Evolutionary conservation across 2,329 filamentous ascomycete species (phyloP).

Genomic region (Camillea tinctor): DNA sequence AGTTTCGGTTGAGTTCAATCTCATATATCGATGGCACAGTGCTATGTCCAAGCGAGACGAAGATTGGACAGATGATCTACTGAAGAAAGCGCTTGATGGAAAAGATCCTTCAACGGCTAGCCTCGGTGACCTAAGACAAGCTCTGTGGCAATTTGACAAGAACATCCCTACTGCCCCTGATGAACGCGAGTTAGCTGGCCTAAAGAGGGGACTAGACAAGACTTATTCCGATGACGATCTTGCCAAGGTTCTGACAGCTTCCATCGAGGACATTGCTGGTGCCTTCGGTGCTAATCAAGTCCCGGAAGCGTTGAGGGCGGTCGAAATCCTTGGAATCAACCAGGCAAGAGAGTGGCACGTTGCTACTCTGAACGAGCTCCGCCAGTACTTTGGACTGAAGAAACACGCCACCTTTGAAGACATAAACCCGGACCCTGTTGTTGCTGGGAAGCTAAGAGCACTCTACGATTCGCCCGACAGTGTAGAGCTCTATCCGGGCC

Average conservation of each 20-base stretch:
- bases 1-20: conserved; percentile 51
- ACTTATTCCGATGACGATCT: conserved; percentile 44
- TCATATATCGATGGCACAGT: conserved; percentile 51
- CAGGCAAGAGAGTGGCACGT: conserved; percentile 49
- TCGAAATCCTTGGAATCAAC: conserved; percentile 47
- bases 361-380: conserved; percentile 53
- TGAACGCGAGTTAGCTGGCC: conserved; percentile 50
- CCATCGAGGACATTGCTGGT: conserved; percentile 47
- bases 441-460: conserved; percentile 42
- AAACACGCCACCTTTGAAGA: conserved; percentile 49
- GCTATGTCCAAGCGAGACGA: conserved; percentile 44
- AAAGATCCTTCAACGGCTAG: conserved; percentile 45
- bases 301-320: conserved; percentile 43
- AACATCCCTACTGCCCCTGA: conserved; percentile 49
- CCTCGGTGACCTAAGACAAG: conserved; percentile 46
- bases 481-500: conserved; percentile 57
- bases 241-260: conserved; percentile 43
- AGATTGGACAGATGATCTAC: conserved; percentile 41
- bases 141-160: conserved; percentile 46
- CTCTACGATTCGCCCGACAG: conserved; percentile 52
- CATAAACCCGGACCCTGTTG: conserved; percentile 49
- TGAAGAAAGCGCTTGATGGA: conserved; percentile 31
- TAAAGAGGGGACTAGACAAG: conserved; percentile 38
- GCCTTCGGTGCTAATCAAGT: conserved; percentile 51
- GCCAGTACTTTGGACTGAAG: conserved; percentile 49